A percentile compares a stretch with the other conserved stretches of the same genome.
Conservation (phyloP, 1,284 basidiomycete species). For the Caloboletus firmus region DNA sequence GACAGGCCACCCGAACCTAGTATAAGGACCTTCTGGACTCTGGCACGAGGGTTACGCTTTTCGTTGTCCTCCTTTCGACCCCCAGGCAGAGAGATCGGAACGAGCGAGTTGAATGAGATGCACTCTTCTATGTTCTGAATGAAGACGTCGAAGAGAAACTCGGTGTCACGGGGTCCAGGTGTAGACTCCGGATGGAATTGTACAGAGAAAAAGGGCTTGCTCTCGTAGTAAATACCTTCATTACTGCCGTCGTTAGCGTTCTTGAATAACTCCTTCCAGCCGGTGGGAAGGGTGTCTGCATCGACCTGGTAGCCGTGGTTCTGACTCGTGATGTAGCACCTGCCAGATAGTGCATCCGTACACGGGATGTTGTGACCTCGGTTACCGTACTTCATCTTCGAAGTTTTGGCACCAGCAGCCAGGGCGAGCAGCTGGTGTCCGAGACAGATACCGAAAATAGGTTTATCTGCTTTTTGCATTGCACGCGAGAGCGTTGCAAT, state of each 20-base stretch:
- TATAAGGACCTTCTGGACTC: slow-evolving; percentile 92
- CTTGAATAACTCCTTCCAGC: slow-evolving; percentile 93
- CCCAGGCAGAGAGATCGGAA: slow-evolving; percentile 85
- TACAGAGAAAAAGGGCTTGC: slow-evolving; percentile 97
- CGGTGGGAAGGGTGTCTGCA: slow-evolving; percentile 70
- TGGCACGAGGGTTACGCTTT: slow-evolving; percentile 70
- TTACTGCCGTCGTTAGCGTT: slow-evolving; percentile 98
- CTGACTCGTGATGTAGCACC: slow-evolving; percentile 99
- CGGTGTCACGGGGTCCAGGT: slow-evolving; percentile 97
- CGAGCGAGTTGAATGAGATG: slow-evolving; percentile 62
- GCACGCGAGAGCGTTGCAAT: slow-evolving; percentile 72
- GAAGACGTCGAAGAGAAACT: slow-evolving; percentile 99
- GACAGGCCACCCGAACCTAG: slow-evolving; percentile 97
- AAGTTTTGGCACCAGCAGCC: slow-evolving; percentile 91
- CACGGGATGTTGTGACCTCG: slow-evolving; percentile 99
- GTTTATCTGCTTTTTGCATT: slow-evolving; percentile 73
- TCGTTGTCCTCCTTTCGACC: slow-evolving; percentile 86
- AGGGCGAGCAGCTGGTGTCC: slow-evolving; percentile 97
- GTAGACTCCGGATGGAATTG: slow-evolving; percentile 99
- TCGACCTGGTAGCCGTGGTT: slow-evolving; percentile 99
- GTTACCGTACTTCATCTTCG: slow-evolving; percentile 99
- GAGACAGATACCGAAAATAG: slow-evolving; percentile 98
- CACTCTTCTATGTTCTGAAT: slow-evolving; percentile 84
- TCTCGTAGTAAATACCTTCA: slow-evolving; percentile 94
- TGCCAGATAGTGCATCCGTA: slow-evolving; percentile 89